These are phyloP conservation scores for Zygosaccharomyces lentus DNA, from an alignment of 805 yeast genomes.

Conservation along the genomic window DNA sequence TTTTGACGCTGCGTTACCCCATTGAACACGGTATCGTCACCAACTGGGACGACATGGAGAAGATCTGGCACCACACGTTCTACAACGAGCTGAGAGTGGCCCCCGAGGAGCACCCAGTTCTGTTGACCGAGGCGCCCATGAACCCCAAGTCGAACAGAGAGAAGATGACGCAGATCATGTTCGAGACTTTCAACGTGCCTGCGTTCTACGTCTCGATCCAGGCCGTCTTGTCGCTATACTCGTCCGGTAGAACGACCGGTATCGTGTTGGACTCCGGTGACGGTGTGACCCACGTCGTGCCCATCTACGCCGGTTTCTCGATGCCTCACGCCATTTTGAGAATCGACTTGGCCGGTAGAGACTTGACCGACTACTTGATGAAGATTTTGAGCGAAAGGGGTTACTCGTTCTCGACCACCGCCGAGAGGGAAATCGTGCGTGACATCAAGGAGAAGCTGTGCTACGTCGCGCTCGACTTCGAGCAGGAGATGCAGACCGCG, in stretches of 20 bases:
- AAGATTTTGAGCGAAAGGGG: slow-evolving; percentile 98
- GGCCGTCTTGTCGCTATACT: slow-evolving; percentile 96
- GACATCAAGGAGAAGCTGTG: slow-evolving; percentile 95
- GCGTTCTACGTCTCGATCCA: slow-evolving; percentile 98
- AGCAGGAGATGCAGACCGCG: slow-evolving; percentile 99
- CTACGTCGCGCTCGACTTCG: slow-evolving; percentile 98
- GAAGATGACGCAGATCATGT: slow-evolving; percentile 99
- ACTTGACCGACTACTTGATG: slow-evolving; percentile 98
- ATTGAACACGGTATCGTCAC: slow-evolving; percentile 99
- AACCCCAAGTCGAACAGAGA: slow-evolving; percentile 99
- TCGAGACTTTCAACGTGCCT: slow-evolving; percentile 98
- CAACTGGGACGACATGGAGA: slow-evolving; percentile 99
- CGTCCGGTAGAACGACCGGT: slow-evolving; percentile 99
- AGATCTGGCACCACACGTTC: slow-evolving; percentile 99
- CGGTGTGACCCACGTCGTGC: slow-evolving; percentile 99
- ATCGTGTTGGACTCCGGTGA: slow-evolving; percentile 99
- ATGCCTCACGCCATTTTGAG: slow-evolving; percentile 98
- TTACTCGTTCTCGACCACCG: slow-evolving; percentile 96
- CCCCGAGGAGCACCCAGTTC: slow-evolving; percentile 99
- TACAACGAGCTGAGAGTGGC: slow-evolving; percentile 99
- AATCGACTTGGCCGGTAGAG: slow-evolving; percentile 99
- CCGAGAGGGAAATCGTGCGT: slow-evolving; percentile 94
- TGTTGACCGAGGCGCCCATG: slow-evolving; percentile 99
- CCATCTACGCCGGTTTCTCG: slow-evolving; percentile 99
- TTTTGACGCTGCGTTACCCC: slow-evolving; percentile 96